phyloP scores from a whole-genome alignment of 441 rosid genomes.

The Croton setiger region DNA sequence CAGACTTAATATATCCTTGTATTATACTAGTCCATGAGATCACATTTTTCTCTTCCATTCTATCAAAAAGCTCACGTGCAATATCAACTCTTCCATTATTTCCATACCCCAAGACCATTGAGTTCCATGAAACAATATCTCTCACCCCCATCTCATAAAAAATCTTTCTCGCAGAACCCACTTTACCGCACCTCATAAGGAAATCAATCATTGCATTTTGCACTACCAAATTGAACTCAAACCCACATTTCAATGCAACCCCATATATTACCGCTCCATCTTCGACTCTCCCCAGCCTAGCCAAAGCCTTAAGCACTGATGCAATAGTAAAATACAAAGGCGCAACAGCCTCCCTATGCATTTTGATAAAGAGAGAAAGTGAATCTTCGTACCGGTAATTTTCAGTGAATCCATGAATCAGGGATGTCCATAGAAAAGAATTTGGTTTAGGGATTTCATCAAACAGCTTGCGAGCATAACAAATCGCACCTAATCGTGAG shows the following conservation, averaged over 20 bases:
- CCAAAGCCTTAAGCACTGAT: conserved; percentile 29
- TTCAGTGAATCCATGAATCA: conserved; percentile 32
- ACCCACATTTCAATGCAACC: conserved; percentile 29
- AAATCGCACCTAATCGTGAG: conserved; percentile 15
- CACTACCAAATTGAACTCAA: conserved; percentile 30
- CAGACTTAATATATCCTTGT: conserved; percentile 37
- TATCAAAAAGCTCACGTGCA: conserved; percentile 37
- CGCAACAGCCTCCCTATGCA: conserved; percentile 19
- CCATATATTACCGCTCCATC: conserved; percentile 33
- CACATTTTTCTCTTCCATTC: conserved; percentile 39
- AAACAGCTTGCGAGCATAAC: conserved; percentile 26
- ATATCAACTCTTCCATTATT: conserved; percentile 34
- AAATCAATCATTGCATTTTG: conserved; percentile 32
- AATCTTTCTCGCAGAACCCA: conserved; percentile 31
- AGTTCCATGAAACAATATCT: conserved; percentile 53
- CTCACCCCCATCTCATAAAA: conserved; percentile 42
- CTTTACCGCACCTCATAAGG: conserved; percentile 38
- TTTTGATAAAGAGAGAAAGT: conserved; percentile 22
- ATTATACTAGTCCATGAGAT: conserved; percentile 50
- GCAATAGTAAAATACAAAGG: conserved; percentile 38
- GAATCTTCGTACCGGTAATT: conserved; percentile 17
- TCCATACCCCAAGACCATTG: conserved; percentile 43
- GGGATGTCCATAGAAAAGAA: conserved; percentile 33
- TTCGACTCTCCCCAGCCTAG: conserved; percentile 23
- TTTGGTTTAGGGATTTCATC: conserved; percentile 31